phyloP scores from a whole-genome alignment of 2,329 filamentous ascomycete genomes.

The Geosmithia flava region DNA sequence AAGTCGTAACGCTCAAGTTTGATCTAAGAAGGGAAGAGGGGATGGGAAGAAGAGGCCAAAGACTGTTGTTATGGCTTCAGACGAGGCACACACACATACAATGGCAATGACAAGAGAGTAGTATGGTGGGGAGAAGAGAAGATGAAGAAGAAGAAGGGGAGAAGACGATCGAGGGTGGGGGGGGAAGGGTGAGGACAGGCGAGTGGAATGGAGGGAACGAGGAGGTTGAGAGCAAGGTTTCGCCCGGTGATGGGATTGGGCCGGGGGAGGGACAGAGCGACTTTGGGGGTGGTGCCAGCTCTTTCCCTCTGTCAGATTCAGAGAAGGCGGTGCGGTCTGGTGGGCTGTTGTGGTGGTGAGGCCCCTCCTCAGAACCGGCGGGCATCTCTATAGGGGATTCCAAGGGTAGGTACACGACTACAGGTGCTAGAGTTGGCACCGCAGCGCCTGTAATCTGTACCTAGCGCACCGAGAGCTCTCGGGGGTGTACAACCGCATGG shows the following conservation, averaged over 20 bases:
- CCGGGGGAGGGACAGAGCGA: background rate
- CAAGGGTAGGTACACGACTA: no score
- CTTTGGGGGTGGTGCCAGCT: background rate
- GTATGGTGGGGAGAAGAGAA: conserved; percentile 2
- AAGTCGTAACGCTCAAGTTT: background rate
- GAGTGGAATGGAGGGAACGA: background rate
- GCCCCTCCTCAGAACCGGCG: no score
- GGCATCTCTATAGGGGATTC: no score
- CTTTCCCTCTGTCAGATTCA: background rate
- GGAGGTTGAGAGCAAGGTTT: background rate
- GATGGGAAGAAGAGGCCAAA: background rate
- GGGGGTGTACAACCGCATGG: no score
- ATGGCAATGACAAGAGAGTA: background rate
- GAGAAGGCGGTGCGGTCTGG: background rate
- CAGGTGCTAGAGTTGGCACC: no score
- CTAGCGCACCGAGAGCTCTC: no score
- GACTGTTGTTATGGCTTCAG: background rate
- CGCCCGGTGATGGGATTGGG: background rate
- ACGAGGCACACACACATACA: background rate
- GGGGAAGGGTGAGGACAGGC: background rate
- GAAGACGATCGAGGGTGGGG: conserved; percentile 4
- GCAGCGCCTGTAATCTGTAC: no score
- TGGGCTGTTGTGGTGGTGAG: background rate
- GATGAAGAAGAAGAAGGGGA: conserved; percentile 7
- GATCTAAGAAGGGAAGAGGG: no score